phyloP scores from a whole-genome alignment of 2,329 filamentous ascomycete species.

The Fusarium sp. region DNA sequence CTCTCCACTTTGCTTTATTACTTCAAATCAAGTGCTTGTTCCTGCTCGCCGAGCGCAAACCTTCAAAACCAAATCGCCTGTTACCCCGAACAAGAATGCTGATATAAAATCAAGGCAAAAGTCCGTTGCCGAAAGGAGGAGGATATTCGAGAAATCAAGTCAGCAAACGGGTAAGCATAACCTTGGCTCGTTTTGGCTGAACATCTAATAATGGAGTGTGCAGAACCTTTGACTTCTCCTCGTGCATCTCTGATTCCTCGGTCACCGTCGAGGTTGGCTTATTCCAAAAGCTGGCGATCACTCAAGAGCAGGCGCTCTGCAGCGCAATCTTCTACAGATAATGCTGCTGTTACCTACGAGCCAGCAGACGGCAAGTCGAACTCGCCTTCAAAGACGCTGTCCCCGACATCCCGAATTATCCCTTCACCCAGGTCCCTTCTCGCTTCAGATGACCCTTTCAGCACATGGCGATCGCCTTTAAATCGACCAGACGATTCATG shows the following conservation, averaged over 20 bases:
- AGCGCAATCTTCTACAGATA: not conserved
- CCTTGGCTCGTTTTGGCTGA: not conserved
- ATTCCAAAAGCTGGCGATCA: constrained; percentile 33
- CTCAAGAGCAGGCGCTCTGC: constrained; percentile 10
- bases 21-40: not conserved
- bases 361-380: not conserved
- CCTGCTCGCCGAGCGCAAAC: constrained; percentile 28
- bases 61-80: constrained; percentile 16
- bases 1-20: constrained; percentile 12
- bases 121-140: constrained; percentile 45
- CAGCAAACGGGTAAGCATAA: constrained; percentile 13
- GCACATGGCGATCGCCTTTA: constrained; percentile 24
- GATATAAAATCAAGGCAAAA: constrained; percentile 30
- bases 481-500: constrained; percentile 29
- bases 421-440: constrained; percentile 11
- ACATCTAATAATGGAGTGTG: not conserved
- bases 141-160: constrained; percentile 34
- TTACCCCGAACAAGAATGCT: not conserved
- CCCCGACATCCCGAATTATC: not conserved
- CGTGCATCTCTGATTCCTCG: not conserved
- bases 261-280: constrained; percentile 11
- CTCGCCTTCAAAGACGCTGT: not conserved
- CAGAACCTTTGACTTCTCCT: constrained; percentile 1
- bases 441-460: constrained; percentile 25
- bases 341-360: not conserved